Evolutionary conservation across 1,284 basidiomycete species (phyloP), one percentile per base, ranked within the genome.

Genomic region (Blastosporella zonata): DNA sequence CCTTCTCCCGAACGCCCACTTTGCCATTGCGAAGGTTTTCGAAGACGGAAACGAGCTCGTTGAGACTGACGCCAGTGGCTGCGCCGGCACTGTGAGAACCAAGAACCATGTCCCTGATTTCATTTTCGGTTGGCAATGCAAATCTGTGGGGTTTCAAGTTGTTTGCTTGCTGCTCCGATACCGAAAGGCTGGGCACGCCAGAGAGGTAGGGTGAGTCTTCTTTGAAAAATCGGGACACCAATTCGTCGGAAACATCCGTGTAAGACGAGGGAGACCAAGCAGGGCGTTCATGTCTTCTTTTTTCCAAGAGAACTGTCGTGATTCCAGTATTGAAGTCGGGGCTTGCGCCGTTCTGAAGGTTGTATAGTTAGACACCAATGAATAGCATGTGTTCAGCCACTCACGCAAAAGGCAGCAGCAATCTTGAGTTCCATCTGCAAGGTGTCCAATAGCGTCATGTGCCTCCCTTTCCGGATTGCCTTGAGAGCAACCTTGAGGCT

Each of bases 321-420:
- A 97, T 88, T 22, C 94, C 94, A 17, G 79, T 83, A 47, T 72
- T 62, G 68, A 97, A 97, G 70, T 97, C 94, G 21, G 84, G 75
- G 60, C 79, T 90, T 29, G 81, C 86, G 52, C 82, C 85, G 61
- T 70, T 81, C 88, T 91, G 58, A 50, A 35, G 58, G 49, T 42
- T 52, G 35, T 46, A 50, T 29, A 52, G 52, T 53, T 47, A 53
- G 43, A 47, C 46, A 53, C 49, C 47, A 31, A 49, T 44, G 48
- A 22, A 53, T 41, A 44, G 42, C 23, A 12, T 31, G 29, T 35
- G 50, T 47, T 22, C 6, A 10, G 59, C 53, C 49, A 74, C 84
- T 70, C 63, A 92, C 90, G 59, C 89, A 90, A 66, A 79, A 92
- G 13, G 88, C 89, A 28, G 83, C 80, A 38, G 87, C 88, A 57